Evolutionary conservation across 345 rosid genomes (phyloP), one percentile per base, ranked within the genome.

Genomic region (Ceriops tagal): DNA sequence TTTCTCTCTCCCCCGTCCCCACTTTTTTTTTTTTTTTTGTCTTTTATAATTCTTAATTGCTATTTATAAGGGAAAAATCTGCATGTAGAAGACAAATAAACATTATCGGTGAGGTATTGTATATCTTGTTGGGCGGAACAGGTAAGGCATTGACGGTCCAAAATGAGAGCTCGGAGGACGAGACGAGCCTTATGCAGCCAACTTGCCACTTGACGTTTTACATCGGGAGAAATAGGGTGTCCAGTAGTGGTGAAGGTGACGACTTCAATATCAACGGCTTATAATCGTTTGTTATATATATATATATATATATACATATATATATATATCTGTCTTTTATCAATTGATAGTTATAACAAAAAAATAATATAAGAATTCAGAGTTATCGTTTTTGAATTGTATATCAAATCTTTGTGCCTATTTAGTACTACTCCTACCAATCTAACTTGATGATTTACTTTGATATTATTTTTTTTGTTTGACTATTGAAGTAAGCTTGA

Each of bases 61-160:
- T 32, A 28, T 28, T 27, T 8, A 24, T 47, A 22, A 7, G 1
- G 28, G 26, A 58, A 37, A 59, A 2, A 22, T 69, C 69, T 43
- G 37, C 19, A 43, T 13, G 49, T 43, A 13, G 49, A 13, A 18
- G 49, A 43, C 49, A 43, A 15, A 39, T 68, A 71, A 66, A 24
- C 26, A 24, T 24, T 24, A 24, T 24, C 26, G 26, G 26, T 24
- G 26, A 24, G 26, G 26, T 24, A 24, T 24, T 24, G 26, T 24
- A 24, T 0, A 24, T 69, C 73, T 21, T 0, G 53, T 13, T 21
- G 69, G 8, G 53, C 6, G 3, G 4, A 46, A n/a, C 74, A 13
- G 74, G 83, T 69, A 70, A 78, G 82, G 66, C 2, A 59, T 58
- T 43, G 75, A 86, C 85, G 90, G 90, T 80, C 80, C 81, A 80